A percentile compares a stretch with the other conserved stretches of the same genome.
These are phyloP conservation scores for Coemansia sp. DNA, from an alignment of 192 early-diverging fungal genomes.

Conservation along the genomic window DNA sequence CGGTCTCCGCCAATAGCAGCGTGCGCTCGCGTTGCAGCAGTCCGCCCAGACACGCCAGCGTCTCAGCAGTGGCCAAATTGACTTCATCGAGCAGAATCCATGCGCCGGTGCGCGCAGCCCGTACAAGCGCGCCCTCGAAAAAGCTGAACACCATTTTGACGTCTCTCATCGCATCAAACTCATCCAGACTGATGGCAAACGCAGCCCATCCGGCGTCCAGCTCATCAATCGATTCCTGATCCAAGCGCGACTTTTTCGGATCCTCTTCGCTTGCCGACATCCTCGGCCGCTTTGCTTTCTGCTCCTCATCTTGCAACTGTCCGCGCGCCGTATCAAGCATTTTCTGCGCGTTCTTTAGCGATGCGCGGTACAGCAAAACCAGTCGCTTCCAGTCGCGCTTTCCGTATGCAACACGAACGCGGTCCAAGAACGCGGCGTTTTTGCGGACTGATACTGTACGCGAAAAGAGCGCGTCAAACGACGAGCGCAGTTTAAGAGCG, in stretches of 20 bases:
- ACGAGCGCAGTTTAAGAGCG: conserved; percentile 75
- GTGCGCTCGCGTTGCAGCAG: conserved; percentile 84
- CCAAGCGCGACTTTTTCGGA: conserved; percentile 28
- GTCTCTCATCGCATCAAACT: conserved; percentile 60
- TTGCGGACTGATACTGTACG: conserved; percentile 84
- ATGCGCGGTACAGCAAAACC: conserved; percentile 69
- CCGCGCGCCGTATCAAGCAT: conserved; percentile 14
- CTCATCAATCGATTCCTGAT: conserved; percentile 19
- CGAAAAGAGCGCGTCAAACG: conserved; percentile 84
- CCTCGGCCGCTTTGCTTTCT: conserved; percentile 5
- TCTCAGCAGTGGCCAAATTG: conserved; percentile 95
- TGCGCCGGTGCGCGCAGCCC: conserved; percentile 84
- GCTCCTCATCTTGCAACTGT: conserved; percentile 13
- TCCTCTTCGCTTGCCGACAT: conserved; percentile 7
- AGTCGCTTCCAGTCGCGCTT: conserved; percentile 83
- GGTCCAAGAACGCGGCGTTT: conserved; percentile 84
- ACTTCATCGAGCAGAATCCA: conserved; percentile 99
- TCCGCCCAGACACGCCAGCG: conserved; percentile 87
- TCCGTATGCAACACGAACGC: conserved; percentile 68
- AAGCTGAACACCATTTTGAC: conserved; percentile 87
- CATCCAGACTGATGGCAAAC: conserved; percentile 62
- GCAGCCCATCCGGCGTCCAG: conserved; percentile 71
- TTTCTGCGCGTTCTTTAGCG: conserved; percentile 38
- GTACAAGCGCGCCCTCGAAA: conserved; percentile 89
- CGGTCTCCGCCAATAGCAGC: conserved; percentile 87